Evolutionary conservation across 2,329 filamentous ascomycete species (phyloP), one percentile per base, ranked within the genome.

Genomic region (Fusarium sp.): DNA sequence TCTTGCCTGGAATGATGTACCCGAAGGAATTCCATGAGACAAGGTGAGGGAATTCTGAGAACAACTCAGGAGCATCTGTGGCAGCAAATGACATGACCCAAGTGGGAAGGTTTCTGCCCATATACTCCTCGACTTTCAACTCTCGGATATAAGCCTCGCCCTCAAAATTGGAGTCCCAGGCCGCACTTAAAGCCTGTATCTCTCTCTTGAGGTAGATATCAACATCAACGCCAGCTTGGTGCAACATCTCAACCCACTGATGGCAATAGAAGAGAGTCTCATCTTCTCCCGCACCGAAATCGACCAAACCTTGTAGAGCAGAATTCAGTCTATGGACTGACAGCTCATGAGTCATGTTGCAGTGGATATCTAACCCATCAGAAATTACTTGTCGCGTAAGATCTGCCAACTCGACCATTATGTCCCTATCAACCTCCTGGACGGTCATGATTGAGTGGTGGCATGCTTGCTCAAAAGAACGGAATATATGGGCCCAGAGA

Each of bases 61-160:
- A 58, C 4, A 65, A 54, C 40, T 65, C 63, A 10, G 63, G 63
- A 11, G 52, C 40, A 27, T 31, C 40, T 8, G 63, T 45, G 18
- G 27, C 10, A 20, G 29, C 25, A 11, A 33, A 35, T 3, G 63
- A 45, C 16, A 3, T 45, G 13, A 18, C 25, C 52, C 16, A 65
- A 20, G 29, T 59, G 6, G 63, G 63, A 7, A 58, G 16, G 11
- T 20, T 47, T 20, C 38, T 25, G 18, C 63, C 52, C 31, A 22
- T 54, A 22, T 59, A 60, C 25, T 50, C 14, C 29, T 22, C 11
- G n/a, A 64, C 36, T 20, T 16, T 42, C 1, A 63, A 63, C 40
- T 61, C 40, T 35, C 40, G 18, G 14, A 11, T 1, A 35, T 33
- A 47, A 2, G 27, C 6, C 1, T 0, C n/a, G 3, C 22, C 4